phyloP scores from a whole-genome alignment of 108 stramenopile genomes.

The Phaeodactylum tricornutum region DNA sequence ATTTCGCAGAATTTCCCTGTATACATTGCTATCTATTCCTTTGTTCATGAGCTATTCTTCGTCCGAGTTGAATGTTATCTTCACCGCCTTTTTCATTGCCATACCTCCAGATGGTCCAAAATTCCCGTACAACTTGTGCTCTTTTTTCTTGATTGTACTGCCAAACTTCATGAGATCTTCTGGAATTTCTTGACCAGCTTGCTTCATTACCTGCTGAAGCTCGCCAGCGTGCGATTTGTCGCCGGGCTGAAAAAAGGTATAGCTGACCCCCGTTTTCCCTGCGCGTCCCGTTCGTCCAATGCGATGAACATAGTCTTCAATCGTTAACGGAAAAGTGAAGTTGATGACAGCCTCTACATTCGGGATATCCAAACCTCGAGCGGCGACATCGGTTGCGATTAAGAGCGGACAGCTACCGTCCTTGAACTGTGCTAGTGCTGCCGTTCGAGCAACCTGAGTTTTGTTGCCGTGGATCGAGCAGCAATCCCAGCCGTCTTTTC shows the following conservation, averaged over 20 bases:
- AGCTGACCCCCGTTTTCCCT: conserved; percentile 92
- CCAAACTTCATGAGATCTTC: conserved; percentile 91
- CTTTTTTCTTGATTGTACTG: conserved; percentile 99
- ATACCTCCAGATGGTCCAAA: conserved; percentile 79
- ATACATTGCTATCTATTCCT: too few species aligned
- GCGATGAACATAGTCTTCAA: conserved; percentile 93
- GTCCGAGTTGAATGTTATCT: conserved; percentile 27
- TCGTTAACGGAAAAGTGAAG: conserved; percentile 94
- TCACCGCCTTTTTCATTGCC: conserved; percentile 53
- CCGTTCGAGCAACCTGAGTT: conserved; percentile 80
- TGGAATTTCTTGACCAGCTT: conserved; percentile 90
- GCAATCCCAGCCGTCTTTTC: conserved; percentile 61
- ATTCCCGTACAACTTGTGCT: conserved; percentile 96
- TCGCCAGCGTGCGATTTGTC: conserved; percentile 96
- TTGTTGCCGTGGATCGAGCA: conserved; percentile 98
- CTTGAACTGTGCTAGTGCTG: conserved; percentile 89
- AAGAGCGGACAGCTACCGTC: conserved; percentile 77
- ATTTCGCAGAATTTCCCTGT: too few species aligned
- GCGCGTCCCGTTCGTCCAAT: conserved; percentile 98
- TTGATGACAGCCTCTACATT: conserved; percentile 96
- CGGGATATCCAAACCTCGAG: conserved; percentile 96
- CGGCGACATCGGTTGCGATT: conserved; percentile 95
- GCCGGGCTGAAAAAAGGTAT: conserved; percentile 93
- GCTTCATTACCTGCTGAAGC: conserved; percentile 92
- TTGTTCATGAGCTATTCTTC: too few species aligned